These are phyloP conservation scores for Ceratocystis harringtonii DNA, from an alignment of 2,329 filamentous ascomycete genomes.

Conservation along the genomic window DNA sequence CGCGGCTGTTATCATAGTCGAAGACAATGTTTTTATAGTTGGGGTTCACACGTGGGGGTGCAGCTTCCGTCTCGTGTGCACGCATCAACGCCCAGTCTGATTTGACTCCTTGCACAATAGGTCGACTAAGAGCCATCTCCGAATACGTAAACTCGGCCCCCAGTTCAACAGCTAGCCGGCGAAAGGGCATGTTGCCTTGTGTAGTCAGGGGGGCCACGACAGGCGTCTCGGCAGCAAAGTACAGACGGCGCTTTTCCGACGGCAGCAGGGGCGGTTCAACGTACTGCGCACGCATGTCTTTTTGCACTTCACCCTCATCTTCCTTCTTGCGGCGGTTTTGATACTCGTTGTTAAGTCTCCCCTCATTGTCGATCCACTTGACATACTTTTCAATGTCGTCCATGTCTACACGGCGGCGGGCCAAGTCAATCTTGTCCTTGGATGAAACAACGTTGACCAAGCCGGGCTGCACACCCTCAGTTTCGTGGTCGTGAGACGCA, in stretches of 20 bases:
- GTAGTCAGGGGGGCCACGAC: conserved; percentile 90
- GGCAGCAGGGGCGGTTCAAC: conserved; percentile 76
- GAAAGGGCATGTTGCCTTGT: conserved; percentile 90
- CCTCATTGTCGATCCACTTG: conserved; percentile 59
- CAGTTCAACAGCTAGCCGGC: conserved; percentile 73
- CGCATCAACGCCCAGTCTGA: conserved; percentile 92
- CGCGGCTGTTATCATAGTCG: conserved; percentile 66
- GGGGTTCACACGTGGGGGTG: conserved; percentile 51
- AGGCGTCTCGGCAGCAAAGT: conserved; percentile 88
- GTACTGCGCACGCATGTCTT: conserved; percentile 66
- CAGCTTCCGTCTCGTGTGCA: conserved; percentile 69
- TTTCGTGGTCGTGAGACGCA: conserved; percentile 25
- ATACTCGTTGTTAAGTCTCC: conserved; percentile 27
- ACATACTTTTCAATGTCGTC: conserved; percentile 62
- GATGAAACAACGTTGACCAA: conserved; percentile 61
- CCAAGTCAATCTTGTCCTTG: conserved; percentile 57
- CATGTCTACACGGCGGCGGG: conserved; percentile 54
- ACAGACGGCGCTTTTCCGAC: conserved; percentile 84
- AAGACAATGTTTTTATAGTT: conserved; percentile 38
- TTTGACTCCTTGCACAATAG: conserved; percentile 77
- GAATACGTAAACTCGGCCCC: conserved; percentile 92
- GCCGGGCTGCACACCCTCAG: conserved; percentile 43
- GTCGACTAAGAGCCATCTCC: conserved; percentile 91
- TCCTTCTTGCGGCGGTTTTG: conserved; percentile 29
- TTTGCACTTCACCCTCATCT: conserved; percentile 30